A percentile compares a stretch with the other conserved stretches of the same genome.
These are phyloP conservation scores for Fusarium subglutinans DNA, from an alignment of 2,329 filamentous ascomycete genomes.

Conservation along the genomic window DNA sequence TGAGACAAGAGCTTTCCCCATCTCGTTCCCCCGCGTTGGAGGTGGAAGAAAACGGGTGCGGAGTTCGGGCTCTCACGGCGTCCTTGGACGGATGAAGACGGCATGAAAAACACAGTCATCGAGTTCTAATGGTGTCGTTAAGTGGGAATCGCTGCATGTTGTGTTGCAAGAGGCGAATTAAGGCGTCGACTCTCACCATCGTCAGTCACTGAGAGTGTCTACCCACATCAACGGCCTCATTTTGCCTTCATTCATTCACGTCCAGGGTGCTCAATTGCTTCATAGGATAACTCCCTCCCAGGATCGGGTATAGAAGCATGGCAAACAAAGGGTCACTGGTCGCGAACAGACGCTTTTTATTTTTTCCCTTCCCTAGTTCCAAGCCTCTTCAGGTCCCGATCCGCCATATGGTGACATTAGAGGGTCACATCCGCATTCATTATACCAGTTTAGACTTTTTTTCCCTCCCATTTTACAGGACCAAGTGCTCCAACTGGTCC, in stretches of 20 bases:
- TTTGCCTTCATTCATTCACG: constrained; percentile 30
- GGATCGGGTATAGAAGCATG: constrained; percentile 10
- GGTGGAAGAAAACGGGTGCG: constrained; percentile 20
- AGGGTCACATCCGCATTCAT: constrained; percentile 33
- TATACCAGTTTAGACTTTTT: constrained; percentile 21
- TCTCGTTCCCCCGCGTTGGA: constrained; percentile 17
- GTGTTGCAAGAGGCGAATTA: constrained; percentile 27
- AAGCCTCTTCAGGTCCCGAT: constrained; percentile 4
- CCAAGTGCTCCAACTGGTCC: constrained; percentile 1
- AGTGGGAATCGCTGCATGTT: constrained; percentile 1
- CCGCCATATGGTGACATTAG: constrained; percentile 1
- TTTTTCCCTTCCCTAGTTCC: background rate
- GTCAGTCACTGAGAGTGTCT: background rate
- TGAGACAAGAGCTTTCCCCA: constrained; percentile 14
- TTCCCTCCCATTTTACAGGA: background rate
- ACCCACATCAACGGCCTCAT: constrained; percentile 12
- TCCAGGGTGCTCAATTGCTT: constrained; percentile 29
- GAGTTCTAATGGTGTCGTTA: background rate
- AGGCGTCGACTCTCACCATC: constrained; percentile 3
- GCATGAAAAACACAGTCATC: background rate
- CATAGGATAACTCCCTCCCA: constrained; percentile 33
- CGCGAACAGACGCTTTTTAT: constrained; percentile 1
- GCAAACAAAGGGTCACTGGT: constrained; percentile 1
- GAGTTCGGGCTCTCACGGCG: constrained; percentile 19
- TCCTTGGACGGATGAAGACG: constrained; percentile 21